These are phyloP conservation scores for Vitis labrusca DNA, from an alignment of 164 flowering plant genomes.

Conservation along the genomic window DNA sequence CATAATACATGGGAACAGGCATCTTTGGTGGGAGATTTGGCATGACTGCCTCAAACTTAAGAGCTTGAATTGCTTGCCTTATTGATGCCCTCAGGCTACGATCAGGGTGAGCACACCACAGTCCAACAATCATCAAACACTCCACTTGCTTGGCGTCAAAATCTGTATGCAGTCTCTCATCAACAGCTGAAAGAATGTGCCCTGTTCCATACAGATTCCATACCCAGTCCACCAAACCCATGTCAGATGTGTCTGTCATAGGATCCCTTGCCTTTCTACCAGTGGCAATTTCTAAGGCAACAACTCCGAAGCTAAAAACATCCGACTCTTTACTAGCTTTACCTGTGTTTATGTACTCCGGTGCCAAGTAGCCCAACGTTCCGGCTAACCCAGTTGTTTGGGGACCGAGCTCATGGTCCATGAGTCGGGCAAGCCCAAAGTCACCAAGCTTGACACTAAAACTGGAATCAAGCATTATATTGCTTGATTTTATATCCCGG, in stretches of 20 bases:
- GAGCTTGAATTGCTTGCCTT: constrained; percentile 19
- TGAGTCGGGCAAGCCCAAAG: constrained; percentile 26
- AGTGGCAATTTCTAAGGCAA: constrained; percentile 37
- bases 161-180: constrained; percentile 4
- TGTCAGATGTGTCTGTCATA: background rate
- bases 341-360: constrained; percentile 35
- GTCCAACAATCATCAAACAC: constrained; percentile 30
- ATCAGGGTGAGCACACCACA: constrained; percentile 35
- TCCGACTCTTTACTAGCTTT: constrained; percentile 51
- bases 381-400: constrained; percentile 35
- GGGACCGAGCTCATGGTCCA: constrained; percentile 34
- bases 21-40: constrained; percentile 24
- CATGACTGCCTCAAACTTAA: constrained; percentile 21
- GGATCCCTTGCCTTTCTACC: constrained; percentile 30
- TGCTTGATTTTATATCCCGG: constrained; percentile 51
- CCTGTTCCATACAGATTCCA: constrained; percentile 44
- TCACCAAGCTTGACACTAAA: constrained; percentile 43
- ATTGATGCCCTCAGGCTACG: constrained; percentile 19
- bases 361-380: constrained; percentile 46
- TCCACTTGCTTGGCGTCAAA: constrained; percentile 14
- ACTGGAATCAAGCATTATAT: constrained; percentile 41
- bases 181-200: constrained; percentile 15
- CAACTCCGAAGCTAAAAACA: constrained; percentile 53
- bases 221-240: constrained; percentile 40
- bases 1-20: constrained; percentile 20